Conservation (phyloP, 2,329 filamentous ascomycete species). For the Pseudocercospora vitis region DNA sequence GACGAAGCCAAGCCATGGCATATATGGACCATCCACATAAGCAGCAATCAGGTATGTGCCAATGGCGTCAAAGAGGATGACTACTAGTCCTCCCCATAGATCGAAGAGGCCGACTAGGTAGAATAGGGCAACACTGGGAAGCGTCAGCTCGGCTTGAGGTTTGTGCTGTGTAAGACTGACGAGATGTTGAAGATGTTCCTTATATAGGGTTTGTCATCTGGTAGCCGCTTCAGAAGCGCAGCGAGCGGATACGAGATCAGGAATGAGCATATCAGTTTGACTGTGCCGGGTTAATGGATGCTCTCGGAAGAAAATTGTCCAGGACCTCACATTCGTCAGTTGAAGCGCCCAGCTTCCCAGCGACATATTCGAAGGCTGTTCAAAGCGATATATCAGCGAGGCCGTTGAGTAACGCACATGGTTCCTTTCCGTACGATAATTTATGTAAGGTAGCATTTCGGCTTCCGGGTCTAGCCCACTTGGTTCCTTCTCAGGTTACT, state of each 20-base stretch:
- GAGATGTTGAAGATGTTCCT: constrained; percentile 87
- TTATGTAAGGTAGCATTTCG: constrained; percentile 64
- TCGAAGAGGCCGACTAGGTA: constrained; percentile 93
- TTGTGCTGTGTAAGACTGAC: constrained; percentile 55
- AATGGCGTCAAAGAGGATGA: constrained; percentile 73
- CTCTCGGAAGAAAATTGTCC: background rate
- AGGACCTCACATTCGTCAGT: constrained; percentile 62
- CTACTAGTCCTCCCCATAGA: constrained; percentile 80
- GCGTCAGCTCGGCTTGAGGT: background rate
- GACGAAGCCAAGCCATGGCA: constrained; percentile 95
- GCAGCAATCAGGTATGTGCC: constrained; percentile 82
- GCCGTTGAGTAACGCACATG: no score
- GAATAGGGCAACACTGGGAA: constrained; percentile 71
- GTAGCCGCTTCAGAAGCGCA: constrained; percentile 82
- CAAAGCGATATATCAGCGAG: constrained; percentile 17
- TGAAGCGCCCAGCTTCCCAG: constrained; percentile 60
- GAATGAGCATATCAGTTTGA: constrained; percentile 91
- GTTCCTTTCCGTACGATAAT: constrained; percentile 57
- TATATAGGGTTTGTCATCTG: constrained; percentile 75
- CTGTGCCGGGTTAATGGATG: constrained; percentile 48
- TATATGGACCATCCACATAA: constrained; percentile 81
- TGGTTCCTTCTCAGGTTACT: constrained; percentile 4
- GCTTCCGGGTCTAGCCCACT: constrained; percentile 8
- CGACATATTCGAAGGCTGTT: constrained; percentile 63
- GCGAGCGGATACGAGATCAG: constrained; percentile 90